These are phyloP conservation scores for Daldinia childiae DNA, from an alignment of 495 filamentous ascomycete genomes.

Conservation along the genomic window DNA sequence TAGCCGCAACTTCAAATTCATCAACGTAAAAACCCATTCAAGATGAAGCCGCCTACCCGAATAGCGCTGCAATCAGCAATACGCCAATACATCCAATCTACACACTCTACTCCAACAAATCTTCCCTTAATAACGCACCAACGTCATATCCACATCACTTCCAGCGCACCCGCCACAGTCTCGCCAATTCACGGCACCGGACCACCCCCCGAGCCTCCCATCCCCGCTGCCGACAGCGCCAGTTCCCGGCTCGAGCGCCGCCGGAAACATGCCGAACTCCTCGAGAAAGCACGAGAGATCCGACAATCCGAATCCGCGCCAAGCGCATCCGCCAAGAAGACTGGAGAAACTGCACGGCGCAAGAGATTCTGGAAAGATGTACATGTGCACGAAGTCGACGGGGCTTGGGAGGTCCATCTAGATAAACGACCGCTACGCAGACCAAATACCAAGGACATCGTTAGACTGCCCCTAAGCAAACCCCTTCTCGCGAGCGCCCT, in stretches of 20 bases:
- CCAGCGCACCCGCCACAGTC: slow-evolving; percentile 57
- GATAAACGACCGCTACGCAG: slow-evolving; percentile 82
- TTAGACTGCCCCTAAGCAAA: slow-evolving; percentile 78
- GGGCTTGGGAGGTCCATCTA: slow-evolving; percentile 77
- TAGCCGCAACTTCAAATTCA: slow-evolving; percentile 5
- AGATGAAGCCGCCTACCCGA: slow-evolving; percentile 52
- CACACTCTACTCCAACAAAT: slow-evolving; percentile 16
- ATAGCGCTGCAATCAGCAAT: slow-evolving; percentile 41
- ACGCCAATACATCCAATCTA: slow-evolving; percentile 27
- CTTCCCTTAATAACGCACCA: slow-evolving; percentile 11
- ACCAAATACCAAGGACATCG: slow-evolving; percentile 69
- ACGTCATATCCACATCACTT: slow-evolving; percentile 54
- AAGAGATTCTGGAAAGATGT: slow-evolving; percentile 90
- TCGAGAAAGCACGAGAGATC: slow-evolving; percentile 58
- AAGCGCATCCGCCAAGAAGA: slow-evolving; percentile 31
- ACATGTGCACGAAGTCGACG: slow-evolving; percentile 66
- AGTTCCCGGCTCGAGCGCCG: slow-evolving; percentile 61
- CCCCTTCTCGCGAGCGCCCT: slow-evolving; percentile 85
- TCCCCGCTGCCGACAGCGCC: slow-evolving; percentile 63
- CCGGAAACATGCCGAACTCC: slow-evolving; percentile 62
- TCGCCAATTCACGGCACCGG: slow-evolving; percentile 79
- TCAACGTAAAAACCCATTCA: background rate
- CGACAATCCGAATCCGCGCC: slow-evolving; percentile 44
- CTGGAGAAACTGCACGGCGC: slow-evolving; percentile 16
- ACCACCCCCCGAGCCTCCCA: slow-evolving; percentile 81